phyloP scores from a whole-genome alignment of 805 yeast species.

The Pichia exigua region DNA sequence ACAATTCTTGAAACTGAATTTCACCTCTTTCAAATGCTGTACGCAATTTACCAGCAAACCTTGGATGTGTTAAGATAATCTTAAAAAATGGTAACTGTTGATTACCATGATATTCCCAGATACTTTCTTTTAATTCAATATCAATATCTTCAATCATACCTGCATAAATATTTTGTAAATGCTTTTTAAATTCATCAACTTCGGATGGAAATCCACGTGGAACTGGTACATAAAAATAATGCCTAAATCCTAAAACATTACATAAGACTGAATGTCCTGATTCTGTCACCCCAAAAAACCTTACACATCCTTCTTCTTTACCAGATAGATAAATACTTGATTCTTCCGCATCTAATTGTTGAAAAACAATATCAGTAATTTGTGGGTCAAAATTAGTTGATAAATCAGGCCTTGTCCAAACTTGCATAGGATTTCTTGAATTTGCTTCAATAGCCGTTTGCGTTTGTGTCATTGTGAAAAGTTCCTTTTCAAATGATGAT shows the following conservation, averaged over 20 bases:
- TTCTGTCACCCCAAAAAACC: slow-evolving; percentile 88
- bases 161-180: slow-evolving; percentile 41
- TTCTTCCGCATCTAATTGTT: slow-evolving; percentile 94
- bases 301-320: slow-evolving; percentile 53
- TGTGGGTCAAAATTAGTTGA: slow-evolving; percentile 42
- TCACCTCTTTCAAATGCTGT: slow-evolving; percentile 80
- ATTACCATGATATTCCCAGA: slow-evolving; percentile 90
- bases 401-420: slow-evolving; percentile 47
- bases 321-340: slow-evolving; percentile 30
- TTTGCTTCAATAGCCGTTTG: slow-evolving; percentile 16
- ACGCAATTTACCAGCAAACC: slow-evolving; percentile 60
- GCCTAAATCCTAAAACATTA: slow-evolving; percentile 81
- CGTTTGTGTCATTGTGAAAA: slow-evolving; percentile 34
- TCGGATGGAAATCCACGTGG: slow-evolving; percentile 69
- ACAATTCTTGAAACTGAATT: slow-evolving; percentile 53
- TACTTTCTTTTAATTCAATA: slow-evolving; percentile 65
- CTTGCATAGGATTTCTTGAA: slow-evolving; percentile 22
- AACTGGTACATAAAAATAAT: slow-evolving; percentile 86
- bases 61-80: slow-evolving; percentile 58
- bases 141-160: slow-evolving; percentile 57
- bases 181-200: slow-evolving; percentile 36
- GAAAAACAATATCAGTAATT: slow-evolving; percentile 57
- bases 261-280: slow-evolving; percentile 86
- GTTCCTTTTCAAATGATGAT: slow-evolving; percentile 46
- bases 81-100: slow-evolving; percentile 72